These are phyloP conservation scores for Blastobotrys petasosporus DNA, from an alignment of 1,139 yeast species.

Conservation along the genomic window DNA sequence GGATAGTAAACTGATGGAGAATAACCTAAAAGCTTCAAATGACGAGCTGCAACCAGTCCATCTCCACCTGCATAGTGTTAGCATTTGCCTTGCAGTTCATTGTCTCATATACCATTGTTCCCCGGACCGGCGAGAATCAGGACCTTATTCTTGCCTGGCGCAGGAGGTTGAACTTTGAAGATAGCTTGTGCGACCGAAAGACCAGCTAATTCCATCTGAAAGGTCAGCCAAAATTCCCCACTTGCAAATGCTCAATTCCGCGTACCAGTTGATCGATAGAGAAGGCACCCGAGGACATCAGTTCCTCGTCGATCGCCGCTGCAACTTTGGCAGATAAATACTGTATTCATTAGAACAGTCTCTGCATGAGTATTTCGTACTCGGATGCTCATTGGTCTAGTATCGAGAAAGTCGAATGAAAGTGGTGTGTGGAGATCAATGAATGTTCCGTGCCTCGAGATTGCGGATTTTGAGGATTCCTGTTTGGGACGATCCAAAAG, in stretches of 20 bases:
- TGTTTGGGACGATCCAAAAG: no score
- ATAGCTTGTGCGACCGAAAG: conserved; percentile 88
- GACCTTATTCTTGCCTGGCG: conserved; percentile 40
- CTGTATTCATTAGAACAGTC: conserved; percentile 4
- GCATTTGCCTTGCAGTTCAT: conserved; percentile 21
- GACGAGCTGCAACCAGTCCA: conserved; percentile 93
- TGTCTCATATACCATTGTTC: conserved; percentile 51
- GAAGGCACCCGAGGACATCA: conserved; percentile 79
- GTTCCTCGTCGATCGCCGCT: conserved; percentile 70
- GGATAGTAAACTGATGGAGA: conserved; percentile 54
- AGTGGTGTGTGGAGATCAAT: no score
- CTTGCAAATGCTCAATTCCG: conserved; percentile 1
- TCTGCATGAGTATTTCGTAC: no score
- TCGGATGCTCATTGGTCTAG: not conserved
- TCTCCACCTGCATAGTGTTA: conserved; percentile 54
- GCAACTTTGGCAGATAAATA: conserved; percentile 55
- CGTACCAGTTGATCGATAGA: conserved; percentile 74
- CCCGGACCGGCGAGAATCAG: conserved; percentile 89
- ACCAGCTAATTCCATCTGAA: conserved; percentile 88
- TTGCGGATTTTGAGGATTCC: no score
- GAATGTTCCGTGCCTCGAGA: no score
- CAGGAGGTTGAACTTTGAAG: conserved; percentile 51
- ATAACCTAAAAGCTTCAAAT: conserved; percentile 73
- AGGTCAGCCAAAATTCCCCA: not conserved
- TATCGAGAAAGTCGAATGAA: not conserved